Base-by-base conservation (phyloP, 163 green algal species). In the Smithsoniella earleae region DNA sequence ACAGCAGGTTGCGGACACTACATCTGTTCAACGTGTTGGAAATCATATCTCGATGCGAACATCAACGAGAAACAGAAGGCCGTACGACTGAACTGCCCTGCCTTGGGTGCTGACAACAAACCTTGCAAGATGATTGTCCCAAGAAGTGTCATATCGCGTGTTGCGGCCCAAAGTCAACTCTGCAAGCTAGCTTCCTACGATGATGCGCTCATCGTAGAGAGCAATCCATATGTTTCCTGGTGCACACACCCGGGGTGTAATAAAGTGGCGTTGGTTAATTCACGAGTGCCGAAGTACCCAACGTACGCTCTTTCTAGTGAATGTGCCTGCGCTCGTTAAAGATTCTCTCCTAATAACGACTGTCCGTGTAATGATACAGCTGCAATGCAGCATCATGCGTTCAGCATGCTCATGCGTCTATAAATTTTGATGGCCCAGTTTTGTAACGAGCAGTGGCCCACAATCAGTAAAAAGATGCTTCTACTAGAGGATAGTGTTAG, bases 1-100 rank as follows among this genome's bases (percentile, higher is more conserved):
- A 65, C 74, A 1, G 84, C 86, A 0, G 37, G 76, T 20, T 96
- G 89, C 84, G 66, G 77, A 20, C 92, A 98, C 76, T 78, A 72
- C 73, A 96, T 93, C 77, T 98, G 94, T 85, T 80, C 75, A 38
- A 77, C 80, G 33, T 98, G 94, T 89, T 98, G 91, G 91, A 37
- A 58, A 5, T 86, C 90, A 27, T 98, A 98, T 79, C 74, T 94
- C n/a, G 45, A 78, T 25, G 82, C 75, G 2, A 86, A 86, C 18
- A 82, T 98, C 27, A 74, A 79, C 4, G 75, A 78, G 5, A 93
- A 92, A 2, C 87, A 86, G 0, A 74, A 86, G 5, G 85, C 77
- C 62, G 82, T 98, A 5, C 86, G 91, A 77, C 74, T 98, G 81
- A 85, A 90, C 18, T 99, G 94, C 81, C 89, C 91, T 0, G 58